Evolutionary conservation across 1,284 basidiomycete species (phyloP), one percentile per base, ranked within the genome.

Genomic region (Puccinia hordei): DNA sequence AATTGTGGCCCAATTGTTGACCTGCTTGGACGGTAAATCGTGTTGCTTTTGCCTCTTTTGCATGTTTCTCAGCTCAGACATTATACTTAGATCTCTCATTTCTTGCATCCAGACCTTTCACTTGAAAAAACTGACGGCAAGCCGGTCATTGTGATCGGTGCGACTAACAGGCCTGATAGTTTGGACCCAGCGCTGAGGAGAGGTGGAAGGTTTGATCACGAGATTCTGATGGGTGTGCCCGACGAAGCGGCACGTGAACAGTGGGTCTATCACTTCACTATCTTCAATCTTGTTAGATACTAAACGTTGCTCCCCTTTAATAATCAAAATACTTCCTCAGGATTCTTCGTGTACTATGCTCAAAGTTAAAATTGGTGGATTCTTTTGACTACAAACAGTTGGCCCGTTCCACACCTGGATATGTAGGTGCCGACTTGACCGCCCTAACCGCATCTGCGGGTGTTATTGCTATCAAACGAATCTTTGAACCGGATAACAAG

Each of bases 221-320:
- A 99, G 86, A 98, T 99, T 80, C 92, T 92, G 75, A 95, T 98
- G 92, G 93, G 94, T 33, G 95, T 98, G 3, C 96, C 96, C 0
- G 94, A 96, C 83, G 92, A 98, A 83, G 90, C 90, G 81, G 93
- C 91, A 0, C 89, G 95, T 78, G 92, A 93, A 84, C 93, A 95
- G 94, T 96, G 81, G 84, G 91, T 87, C 24, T 65, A 8, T 38
- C 41, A 30, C n/a, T 76, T 19, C 41, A 57, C 63, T 44, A n/a
- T 10, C 66, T 27, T 44, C 13, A 66, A 12, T 44, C 1, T 41
- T 71, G 22, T 82, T 83, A 19, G 8, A 22, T 44, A 35, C 33
- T 19, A 44, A 41, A 10, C 8, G 35, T 66, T 66, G 22, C n/a
- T 38, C 41, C 33, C 27, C 51, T 59, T 15, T 33, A 17, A 22